Conservation (phyloP, 345 rosid species). For the Eutrema heterophyllum region DNA sequence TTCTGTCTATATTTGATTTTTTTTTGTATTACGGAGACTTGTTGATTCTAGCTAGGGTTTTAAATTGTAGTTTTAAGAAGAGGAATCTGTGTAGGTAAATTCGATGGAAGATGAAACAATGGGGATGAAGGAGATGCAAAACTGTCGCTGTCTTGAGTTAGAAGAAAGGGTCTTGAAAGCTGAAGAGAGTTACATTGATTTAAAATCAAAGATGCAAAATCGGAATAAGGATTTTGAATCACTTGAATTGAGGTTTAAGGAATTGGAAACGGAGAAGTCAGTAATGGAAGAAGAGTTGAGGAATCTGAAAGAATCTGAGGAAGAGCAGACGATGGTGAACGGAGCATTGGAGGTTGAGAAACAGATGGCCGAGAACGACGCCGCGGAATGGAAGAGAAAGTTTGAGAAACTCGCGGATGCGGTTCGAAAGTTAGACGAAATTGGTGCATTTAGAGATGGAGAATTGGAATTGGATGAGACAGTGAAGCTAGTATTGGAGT, state of each 20-base stretch:
- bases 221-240: slow-evolving; percentile 32
- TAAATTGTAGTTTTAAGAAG: not conserved
- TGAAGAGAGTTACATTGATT: slow-evolving; percentile 35
- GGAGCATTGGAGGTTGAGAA: slow-evolving; percentile 41
- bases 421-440: slow-evolving; percentile 19
- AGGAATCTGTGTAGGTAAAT: not conserved
- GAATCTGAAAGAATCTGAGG: slow-evolving; percentile 25
- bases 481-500: slow-evolving; percentile 12
- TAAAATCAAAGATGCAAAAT: slow-evolving; percentile 42
- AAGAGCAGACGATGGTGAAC: slow-evolving; percentile 48
- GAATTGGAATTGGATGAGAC: slow-evolving; percentile 17
- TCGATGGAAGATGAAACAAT: not conserved
- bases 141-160: slow-evolving; percentile 20
- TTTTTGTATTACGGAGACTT: not conserved
- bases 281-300: slow-evolving; percentile 13
- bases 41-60: slow-evolving; percentile 4
- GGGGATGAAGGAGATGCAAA: not conserved
- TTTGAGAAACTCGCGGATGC: slow-evolving; percentile 40
- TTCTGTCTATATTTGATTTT: not conserved
- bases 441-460: slow-evolving; percentile 1
- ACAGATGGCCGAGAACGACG: slow-evolving; percentile 43
- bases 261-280: slow-evolving; percentile 35
- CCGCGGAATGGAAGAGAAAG: slow-evolving; percentile 49
- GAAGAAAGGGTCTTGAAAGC: slow-evolving; percentile 33
- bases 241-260: slow-evolving; percentile 18